Conservation (phyloP, 1,284 basidiomycete genomes). For the Xanthoconium separans region DNA sequence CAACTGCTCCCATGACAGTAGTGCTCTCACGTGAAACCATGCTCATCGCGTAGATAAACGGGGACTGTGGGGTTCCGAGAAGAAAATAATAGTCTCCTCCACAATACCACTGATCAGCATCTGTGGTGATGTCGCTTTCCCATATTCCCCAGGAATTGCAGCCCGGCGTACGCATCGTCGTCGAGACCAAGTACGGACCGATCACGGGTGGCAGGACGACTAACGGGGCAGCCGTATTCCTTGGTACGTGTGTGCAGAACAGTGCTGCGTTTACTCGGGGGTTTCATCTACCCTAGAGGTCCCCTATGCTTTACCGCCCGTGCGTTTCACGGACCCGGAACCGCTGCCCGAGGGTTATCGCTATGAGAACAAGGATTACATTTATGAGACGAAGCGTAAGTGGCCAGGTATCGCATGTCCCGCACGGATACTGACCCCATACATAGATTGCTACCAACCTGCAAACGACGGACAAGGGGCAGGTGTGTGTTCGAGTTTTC, state of each 20-base stretch:
- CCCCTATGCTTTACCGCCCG: conserved; percentile 62
- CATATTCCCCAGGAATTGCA: conserved; percentile 53
- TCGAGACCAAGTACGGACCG: conserved; percentile 50
- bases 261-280: neutral
- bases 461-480: conserved; percentile 54
- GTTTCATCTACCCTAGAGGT: conserved; percentile 45
- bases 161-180: conserved; percentile 40
- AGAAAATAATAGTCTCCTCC: neutral
- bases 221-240: conserved; percentile 60
- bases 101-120: neutral
- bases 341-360: conserved; percentile 36
- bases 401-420: conserved; percentile 5
- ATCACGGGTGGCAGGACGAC: conserved; percentile 56
- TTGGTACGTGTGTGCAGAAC: conserved; percentile 44
- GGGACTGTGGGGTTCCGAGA: neutral
- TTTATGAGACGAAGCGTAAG: conserved; percentile 57
- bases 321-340: conserved; percentile 55
- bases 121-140: conserved; percentile 8
- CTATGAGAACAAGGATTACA: conserved; percentile 63
- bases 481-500: conserved; percentile 33
- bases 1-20: conserved; percentile 3
- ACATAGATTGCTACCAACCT: conserved; percentile 60
- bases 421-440: neutral
- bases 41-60: conserved; percentile 12
- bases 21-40: neutral